Evolutionary conservation across 306 rosid species (phyloP), one percentile per base, ranked within the genome.

Genomic region (Vachellia pachyceras): DNA sequence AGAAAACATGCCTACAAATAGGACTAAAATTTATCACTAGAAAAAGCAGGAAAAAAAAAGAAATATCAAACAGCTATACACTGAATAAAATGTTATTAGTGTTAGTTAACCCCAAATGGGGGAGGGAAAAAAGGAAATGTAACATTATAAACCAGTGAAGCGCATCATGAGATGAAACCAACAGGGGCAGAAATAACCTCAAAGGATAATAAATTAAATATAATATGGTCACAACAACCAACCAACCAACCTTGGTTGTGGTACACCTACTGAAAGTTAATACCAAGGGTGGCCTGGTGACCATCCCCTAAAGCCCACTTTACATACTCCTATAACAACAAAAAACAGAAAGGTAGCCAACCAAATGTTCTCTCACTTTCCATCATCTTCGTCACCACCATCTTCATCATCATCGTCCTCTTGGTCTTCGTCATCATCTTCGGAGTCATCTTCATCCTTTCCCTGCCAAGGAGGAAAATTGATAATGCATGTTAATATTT

Each of bases 371-470:
- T 90, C 86, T 90, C 89, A 92, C 87, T 91, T 77, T 85, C 84
- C 91, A 15, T 85, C 93, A 0, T 86, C 96, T 61, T 89, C 94
- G 3, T 87, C 97, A 2, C 63, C 97, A 10, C 5, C 90, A 4
- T 90, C 94, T 0, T n/a, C n/a, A n/a, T n/a, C n/a, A n/a, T n/a
- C n/a, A n/a, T n/a, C n/a, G n/a, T 85, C 94, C 1, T 89, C 98
- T 35, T 88, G 89, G 0, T 85, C 61, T 55, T 55, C 89, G 8
- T 92, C 91, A 10, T 90, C 98, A 1, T 91, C 95, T 6, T 91
- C 97, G 5, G 96, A 85, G 63, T 87, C 94, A 0, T 88, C 94
- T 1, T 87, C 91, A 37, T 89, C 94, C 82, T 91, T 94, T 76
- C 85, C 97, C 97, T 92, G 86, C 74, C 4, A 74, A 44, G 0